Percentiles rank a stretch among this genome's conserved stretches.
Evolutionary conservation across 345 rosid species (phyloP).

Genomic region (Noccaea caerulescens): DNA sequence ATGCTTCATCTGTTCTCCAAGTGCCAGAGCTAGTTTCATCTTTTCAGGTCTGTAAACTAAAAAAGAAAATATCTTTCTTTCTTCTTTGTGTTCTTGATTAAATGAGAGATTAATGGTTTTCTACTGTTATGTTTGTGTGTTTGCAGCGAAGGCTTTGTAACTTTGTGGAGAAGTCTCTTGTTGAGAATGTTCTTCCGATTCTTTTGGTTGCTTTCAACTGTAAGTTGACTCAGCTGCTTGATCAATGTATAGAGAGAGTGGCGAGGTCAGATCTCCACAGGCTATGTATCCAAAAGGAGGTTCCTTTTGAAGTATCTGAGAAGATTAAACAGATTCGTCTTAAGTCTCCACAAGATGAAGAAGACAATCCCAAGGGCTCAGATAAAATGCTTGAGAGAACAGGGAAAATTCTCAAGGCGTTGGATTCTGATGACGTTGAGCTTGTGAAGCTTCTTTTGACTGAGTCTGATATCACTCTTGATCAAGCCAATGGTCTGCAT

Average conservation of each 20-base stretch:
- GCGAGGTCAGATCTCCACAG: conserved; percentile 80
- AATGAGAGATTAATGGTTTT: conserved; percentile 16
- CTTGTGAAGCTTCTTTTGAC: conserved; percentile 83
- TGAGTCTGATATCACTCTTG: conserved; percentile 77
- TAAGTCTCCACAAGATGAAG: conserved; percentile 51
- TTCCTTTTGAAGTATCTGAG: conserved; percentile 71
- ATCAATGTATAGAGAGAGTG: conserved; percentile 80
- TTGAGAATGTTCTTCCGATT: conserved; percentile 85
- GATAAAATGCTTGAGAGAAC: conserved; percentile 71
- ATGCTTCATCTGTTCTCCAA: conserved; percentile 78
- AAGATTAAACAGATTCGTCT: conserved; percentile 54
- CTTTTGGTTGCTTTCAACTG: conserved; percentile 84
- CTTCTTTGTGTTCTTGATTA: conserved; percentile 27
- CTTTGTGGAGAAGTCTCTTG: conserved; percentile 74
- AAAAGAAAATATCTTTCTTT: not conserved
- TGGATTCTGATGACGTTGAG: conserved; percentile 96
- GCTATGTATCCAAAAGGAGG: conserved; percentile 77
- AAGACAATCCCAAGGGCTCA: conserved; percentile 32
- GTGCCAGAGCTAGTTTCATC: conserved; percentile 84
- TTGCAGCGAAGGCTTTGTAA: conserved; percentile 83
- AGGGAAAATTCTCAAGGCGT: conserved; percentile 78
- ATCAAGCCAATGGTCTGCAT: conserved; percentile 86
- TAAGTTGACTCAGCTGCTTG: conserved; percentile 64
- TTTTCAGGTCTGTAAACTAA: conserved; percentile 60
- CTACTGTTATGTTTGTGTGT: conserved; percentile 25